A percentile compares a stretch with the other conserved stretches of the same genome.
Evolutionary conservation across 768 basidiomycete species (phyloP).

Genomic region (Flagelloscypha sp.): DNA sequence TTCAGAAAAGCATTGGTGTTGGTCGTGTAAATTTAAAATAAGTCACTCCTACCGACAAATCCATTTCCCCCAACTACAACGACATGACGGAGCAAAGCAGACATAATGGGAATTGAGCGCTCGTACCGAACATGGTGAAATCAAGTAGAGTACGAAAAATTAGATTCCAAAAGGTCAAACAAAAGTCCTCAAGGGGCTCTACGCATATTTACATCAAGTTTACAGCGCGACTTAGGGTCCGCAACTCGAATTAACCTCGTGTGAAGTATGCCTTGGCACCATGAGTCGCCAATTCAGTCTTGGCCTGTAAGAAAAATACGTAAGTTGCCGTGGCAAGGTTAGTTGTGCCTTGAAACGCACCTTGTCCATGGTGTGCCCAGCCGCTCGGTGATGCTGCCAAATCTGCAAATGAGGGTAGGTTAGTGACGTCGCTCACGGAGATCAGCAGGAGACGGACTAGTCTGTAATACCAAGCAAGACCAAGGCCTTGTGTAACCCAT

Average conservation of each 20-base stretch:
- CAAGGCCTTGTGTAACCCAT: conserved; percentile 81
- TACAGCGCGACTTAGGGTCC: too few species aligned
- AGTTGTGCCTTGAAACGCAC: conserved; percentile 25
- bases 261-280: conserved; percentile 87
- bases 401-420: conserved; percentile 35
- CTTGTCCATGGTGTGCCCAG: conserved; percentile 86
- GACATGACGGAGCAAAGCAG: conserved; percentile 41
- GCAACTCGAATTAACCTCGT: conserved; percentile 47
- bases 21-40: not conserved
- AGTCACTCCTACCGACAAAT: conserved; percentile 67
- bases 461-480: conserved; percentile 73
- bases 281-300: conserved; percentile 71
- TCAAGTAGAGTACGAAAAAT: too few species aligned
- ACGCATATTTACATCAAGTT: too few species aligned
- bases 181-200: too few species aligned
- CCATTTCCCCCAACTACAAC: conserved; percentile 99
- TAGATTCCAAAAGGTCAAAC: too few species aligned
- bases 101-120: too few species aligned
- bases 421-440: conserved; percentile 10
- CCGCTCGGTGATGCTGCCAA: conserved; percentile 69
- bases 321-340: not conserved
- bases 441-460: conserved; percentile 38
- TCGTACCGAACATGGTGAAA: too few species aligned
- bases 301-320: conserved; percentile 46
- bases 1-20: conserved; percentile 22